A percentile compares a stretch with the other conserved stretches of the same genome.
Conservation (phyloP, 371 early-diverging fungal species). For the Mortierella polycephala region DNA sequence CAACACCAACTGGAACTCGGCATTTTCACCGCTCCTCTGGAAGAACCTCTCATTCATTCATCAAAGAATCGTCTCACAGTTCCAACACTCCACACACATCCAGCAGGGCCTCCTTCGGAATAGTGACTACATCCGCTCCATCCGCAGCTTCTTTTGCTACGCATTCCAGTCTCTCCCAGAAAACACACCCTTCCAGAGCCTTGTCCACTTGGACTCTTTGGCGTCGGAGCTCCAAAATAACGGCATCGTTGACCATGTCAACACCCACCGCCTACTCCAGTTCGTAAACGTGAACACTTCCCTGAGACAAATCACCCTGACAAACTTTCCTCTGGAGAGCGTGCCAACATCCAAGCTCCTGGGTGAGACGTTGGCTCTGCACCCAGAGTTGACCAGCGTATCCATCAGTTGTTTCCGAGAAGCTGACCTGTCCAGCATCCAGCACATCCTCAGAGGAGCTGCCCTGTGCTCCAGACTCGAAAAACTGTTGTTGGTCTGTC, state of each 20-base stretch:
- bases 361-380: slow-evolving; percentile 7
- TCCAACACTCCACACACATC: slow-evolving; percentile 4
- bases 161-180: slow-evolving; percentile 12
- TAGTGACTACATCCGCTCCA: slow-evolving; percentile 10
- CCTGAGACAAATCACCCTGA: slow-evolving; percentile 15
- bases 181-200: slow-evolving; percentile 3
- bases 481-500: slow-evolving; percentile 16
- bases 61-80: slow-evolving; percentile 8
- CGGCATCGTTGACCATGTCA: slow-evolving; percentile 41
- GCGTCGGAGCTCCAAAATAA: slow-evolving; percentile 42
- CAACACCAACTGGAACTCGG: neutral
- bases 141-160: slow-evolving; percentile 20
- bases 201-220: slow-evolving; percentile 14
- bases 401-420: slow-evolving; percentile 20
- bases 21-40: slow-evolving; percentile 27
- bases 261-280: slow-evolving; percentile 14
- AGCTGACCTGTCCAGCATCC: slow-evolving; percentile 9
- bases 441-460: slow-evolving; percentile 22
- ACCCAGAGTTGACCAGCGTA: slow-evolving; percentile 13
- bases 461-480: slow-evolving; percentile 1
- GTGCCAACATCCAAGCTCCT: slow-evolving; percentile 10
- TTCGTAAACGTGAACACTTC: slow-evolving; percentile 29
- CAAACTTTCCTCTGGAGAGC: slow-evolving; percentile 27
- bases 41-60: neutral
- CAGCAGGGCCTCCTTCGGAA: slow-evolving; percentile 19